These are phyloP conservation scores for Coprinopsis cinerea DNA, from an alignment of 768 basidiomycete genomes.

Conservation along the genomic window DNA sequence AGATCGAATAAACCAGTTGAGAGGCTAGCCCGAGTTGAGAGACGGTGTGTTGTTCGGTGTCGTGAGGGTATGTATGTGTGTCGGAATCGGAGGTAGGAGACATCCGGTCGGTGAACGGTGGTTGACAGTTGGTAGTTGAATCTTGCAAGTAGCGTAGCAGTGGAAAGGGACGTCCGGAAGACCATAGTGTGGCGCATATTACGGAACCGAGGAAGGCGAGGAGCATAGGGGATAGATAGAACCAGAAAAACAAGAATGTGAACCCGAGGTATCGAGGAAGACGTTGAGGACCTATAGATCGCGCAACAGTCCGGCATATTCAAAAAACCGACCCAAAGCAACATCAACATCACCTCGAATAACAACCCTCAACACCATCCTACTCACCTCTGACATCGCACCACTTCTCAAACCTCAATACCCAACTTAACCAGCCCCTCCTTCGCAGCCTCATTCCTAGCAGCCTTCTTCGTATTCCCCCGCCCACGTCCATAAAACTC, in stretches of 20 bases:
- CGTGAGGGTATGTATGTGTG: neutral
- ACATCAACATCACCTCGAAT: neutral
- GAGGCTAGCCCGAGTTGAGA: slow-evolving; percentile 11
- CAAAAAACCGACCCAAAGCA: too few relatives aligned
- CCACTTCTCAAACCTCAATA: slow-evolving; percentile 23
- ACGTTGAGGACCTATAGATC: too few relatives aligned
- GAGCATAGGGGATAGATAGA: too few relatives aligned
- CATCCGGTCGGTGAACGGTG: too few relatives aligned
- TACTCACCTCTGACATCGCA: neutral
- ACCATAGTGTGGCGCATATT: too few relatives aligned
- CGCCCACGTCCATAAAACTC: slow-evolving; percentile 53
- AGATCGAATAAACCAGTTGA: slow-evolving; percentile 11
- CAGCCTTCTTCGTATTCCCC: slow-evolving; percentile 74
- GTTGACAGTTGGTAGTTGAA: neutral
- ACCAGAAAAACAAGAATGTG: too few relatives aligned
- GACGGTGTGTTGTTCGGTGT: neutral
- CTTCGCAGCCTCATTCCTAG: slow-evolving; percentile 79
- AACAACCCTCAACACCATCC: neutral
- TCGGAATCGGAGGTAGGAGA: neutral
- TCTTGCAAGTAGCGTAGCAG: too few relatives aligned
- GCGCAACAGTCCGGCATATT: too few relatives aligned
- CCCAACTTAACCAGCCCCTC: slow-evolving; percentile 58
- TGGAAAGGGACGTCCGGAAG: too few relatives aligned
- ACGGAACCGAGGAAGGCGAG: too few relatives aligned
- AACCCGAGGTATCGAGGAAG: too few relatives aligned